Base-by-base conservation (phyloP, 2,329 filamentous ascomycete genomes). In the Pseudogymnoascus sp. region DNA sequence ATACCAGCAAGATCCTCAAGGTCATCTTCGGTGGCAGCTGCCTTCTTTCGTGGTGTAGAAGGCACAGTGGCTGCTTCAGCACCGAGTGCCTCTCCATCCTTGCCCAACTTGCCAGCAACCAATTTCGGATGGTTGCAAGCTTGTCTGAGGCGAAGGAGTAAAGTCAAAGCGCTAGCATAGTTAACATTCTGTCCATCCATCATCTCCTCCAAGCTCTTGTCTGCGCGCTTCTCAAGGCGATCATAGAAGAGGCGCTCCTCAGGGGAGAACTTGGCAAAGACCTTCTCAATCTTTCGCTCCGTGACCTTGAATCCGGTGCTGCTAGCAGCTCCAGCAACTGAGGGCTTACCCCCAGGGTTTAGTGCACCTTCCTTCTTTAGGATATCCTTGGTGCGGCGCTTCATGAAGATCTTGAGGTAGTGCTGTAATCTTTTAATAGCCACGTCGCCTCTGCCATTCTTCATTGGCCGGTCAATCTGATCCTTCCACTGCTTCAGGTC, bases 351-450 rank as follows among this genome's bases (percentile, higher is more conserved):
- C 38, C 90, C 90, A 25, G 89, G 87, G 65, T 90, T 89, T 16
- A 95, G 78, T 0, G 90, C 91, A 10, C 91, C 90, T 10, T 91
- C 91, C 69, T 91, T 83, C 76, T 94, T 96, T 65, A 99, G 78
- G n/a, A 99, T 91, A 21, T 96, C 92, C 76, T 99, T 99, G 7
- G 92, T 97, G 44, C 94, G 86, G n/a, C 94, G 87, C 78, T 97
- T 96, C 94, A 99, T 99, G 77, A 96, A 96, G 63, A 92, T 93
- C 62, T 90, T 88, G 3, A 99, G 79, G 65, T 96, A 86, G 63
- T 89, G 86, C 68, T 96, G 92, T 33, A 99, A 79, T 50, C 94
- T 85, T 60, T 87, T 84, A 73, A 99, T 95, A 14, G 94, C 93
- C 64, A 97, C 83, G 62, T 92, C 90, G 10, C 93, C 94, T 65